Evolutionary conservation across 108 stramenopile species (phyloP).

Genomic region (Aureococcus anophagefferens): DNA sequence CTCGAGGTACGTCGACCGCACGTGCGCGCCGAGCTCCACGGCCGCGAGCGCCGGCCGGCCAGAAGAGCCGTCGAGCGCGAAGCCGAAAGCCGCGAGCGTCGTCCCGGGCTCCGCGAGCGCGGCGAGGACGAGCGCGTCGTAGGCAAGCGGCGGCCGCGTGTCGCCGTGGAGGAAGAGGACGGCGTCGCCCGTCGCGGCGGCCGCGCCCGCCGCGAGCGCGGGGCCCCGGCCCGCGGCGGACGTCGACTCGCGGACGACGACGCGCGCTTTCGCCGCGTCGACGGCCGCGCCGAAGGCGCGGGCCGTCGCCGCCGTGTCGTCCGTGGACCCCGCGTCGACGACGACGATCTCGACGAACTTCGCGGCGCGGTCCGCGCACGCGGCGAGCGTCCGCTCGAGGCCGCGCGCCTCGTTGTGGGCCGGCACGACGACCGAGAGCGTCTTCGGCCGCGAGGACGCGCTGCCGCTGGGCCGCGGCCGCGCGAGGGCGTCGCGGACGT

Average conservation of each 20-base stretch:
- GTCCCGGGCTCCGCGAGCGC: slow-evolving; percentile 19
- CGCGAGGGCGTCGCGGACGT: too few species aligned
- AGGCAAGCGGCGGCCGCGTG: slow-evolving; percentile 15
- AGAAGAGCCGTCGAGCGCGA: slow-evolving; percentile 10
- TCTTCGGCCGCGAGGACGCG: too few species aligned
- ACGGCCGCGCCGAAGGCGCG: not conserved
- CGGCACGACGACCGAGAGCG: slow-evolving; percentile 18
- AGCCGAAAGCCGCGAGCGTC: slow-evolving; percentile 18
- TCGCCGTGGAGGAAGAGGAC: slow-evolving; percentile 30
- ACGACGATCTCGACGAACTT: slow-evolving; percentile 21
- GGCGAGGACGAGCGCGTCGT: slow-evolving; percentile 17
- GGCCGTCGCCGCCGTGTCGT: slow-evolving; percentile 19
- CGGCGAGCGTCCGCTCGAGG: slow-evolving; percentile 16
- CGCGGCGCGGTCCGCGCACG: slow-evolving; percentile 18
- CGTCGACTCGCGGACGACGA: not conserved
- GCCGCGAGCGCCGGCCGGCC: slow-evolving; percentile 14
- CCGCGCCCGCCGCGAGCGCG: slow-evolving; percentile 21
- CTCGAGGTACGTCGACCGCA: slow-evolving; percentile 15
- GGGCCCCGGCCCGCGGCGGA: slow-evolving; percentile 22
- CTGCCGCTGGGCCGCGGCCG: too few species aligned
- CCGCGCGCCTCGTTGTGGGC: slow-evolving; percentile 24
- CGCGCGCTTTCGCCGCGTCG: not conserved
- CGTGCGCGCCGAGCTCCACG: slow-evolving; percentile 15
- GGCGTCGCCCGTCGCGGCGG: slow-evolving; percentile 16
- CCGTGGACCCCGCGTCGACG: slow-evolving; percentile 25